Conservation (phyloP, 73 alveolate species). For the Symbiodinium pilosum region DNA sequence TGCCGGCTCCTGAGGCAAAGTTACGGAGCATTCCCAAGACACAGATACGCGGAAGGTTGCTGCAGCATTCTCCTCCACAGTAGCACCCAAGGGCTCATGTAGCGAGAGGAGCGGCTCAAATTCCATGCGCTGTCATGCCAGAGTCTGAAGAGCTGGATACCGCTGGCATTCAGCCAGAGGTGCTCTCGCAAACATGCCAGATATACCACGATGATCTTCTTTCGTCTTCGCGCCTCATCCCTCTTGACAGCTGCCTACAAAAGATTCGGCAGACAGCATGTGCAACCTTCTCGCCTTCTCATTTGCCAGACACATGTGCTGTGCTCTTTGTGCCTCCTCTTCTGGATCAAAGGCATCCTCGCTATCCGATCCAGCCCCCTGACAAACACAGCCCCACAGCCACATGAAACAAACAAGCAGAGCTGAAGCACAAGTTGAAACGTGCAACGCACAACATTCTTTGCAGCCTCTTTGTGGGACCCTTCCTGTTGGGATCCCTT, state of each 20-base stretch:
- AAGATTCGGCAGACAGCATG: too few species aligned
- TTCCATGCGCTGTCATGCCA: constrained; percentile 63
- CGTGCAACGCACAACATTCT: background rate
- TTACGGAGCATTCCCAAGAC: background rate
- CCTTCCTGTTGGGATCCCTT: constrained; percentile 54
- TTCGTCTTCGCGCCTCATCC: constrained; percentile 53
- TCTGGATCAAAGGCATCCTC: constrained; percentile 71
- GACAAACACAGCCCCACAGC: too few species aligned
- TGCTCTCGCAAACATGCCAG: background rate
- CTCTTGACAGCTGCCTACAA: constrained; percentile 74
- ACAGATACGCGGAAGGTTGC: background rate
- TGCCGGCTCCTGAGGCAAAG: constrained; percentile 28
- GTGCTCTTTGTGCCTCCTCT: constrained; percentile 29
- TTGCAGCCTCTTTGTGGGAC: constrained; percentile 21
- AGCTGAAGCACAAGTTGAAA: background rate
- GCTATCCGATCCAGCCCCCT: constrained; percentile 66
- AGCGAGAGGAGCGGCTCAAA: constrained; percentile 87
- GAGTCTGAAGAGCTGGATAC: background rate
- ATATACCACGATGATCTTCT: constrained; percentile 53
- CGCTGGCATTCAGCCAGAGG: background rate
- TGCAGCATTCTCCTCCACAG: background rate
- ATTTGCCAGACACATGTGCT: too few species aligned
- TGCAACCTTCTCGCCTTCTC: too few species aligned
- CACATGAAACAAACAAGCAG: too few species aligned
- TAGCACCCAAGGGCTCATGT: constrained; percentile 76